phyloP scores from a whole-genome alignment of 1,284 basidiomycete genomes.

The Anthracocystis panici-leucophaei region DNA sequence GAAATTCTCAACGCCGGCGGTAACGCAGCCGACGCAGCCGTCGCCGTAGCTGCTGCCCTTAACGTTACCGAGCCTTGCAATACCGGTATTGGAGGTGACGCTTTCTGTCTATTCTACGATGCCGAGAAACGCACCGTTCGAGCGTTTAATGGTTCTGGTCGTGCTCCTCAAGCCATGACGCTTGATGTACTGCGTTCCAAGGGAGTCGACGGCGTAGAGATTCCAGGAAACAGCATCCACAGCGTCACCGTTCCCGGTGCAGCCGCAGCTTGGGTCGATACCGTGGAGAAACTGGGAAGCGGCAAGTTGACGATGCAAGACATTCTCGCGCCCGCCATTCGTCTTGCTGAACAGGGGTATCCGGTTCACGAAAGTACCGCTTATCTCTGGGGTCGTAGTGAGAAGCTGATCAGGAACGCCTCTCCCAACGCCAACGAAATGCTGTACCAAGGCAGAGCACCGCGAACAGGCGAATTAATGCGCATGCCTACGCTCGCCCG shows the following conservation, averaged over 20 bases:
- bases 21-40: slow-evolving; percentile 78
- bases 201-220: slow-evolving; percentile 77
- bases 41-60: slow-evolving; percentile 85
- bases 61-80: slow-evolving; percentile 74
- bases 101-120: slow-evolving; percentile 92
- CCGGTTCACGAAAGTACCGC: slow-evolving; percentile 60
- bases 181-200: slow-evolving; percentile 79
- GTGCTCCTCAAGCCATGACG: slow-evolving; percentile 77
- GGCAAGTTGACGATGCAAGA: slow-evolving; percentile 82
- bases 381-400: slow-evolving; percentile 78
- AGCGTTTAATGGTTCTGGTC: slow-evolving; percentile 87
- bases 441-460: slow-evolving; percentile 80
- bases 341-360: slow-evolving; percentile 66
- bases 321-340: slow-evolving; percentile 79
- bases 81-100: slow-evolving; percentile 77
- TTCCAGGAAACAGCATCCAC: slow-evolving; percentile 74
- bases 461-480: slow-evolving; percentile 71
- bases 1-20: slow-evolving; percentile 89
- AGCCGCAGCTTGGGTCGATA: slow-evolving; percentile 92
- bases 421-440: slow-evolving; percentile 86
- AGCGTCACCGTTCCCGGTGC: slow-evolving; percentile 93
- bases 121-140: slow-evolving; percentile 82
- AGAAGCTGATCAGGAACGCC: slow-evolving; percentile 81
- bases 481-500: slow-evolving; percentile 79
- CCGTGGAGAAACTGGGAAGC: slow-evolving; percentile 83